phyloP scores from a whole-genome alignment of 2,329 filamentous ascomycete species.

The Coniella lustricola region DNA sequence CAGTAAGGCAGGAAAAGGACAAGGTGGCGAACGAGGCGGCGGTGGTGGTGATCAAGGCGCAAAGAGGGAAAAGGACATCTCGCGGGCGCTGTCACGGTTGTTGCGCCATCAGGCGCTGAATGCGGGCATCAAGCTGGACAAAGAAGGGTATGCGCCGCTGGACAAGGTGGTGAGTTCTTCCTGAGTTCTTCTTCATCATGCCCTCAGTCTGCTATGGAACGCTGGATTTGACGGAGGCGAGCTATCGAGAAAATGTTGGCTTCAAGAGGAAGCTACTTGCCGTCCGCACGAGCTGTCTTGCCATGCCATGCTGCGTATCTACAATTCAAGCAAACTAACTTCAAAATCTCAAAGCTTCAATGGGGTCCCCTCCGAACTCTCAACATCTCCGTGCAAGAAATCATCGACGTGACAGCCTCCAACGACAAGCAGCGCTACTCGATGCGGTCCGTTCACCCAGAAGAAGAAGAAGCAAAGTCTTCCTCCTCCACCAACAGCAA shows the following conservation, averaged over 20 bases:
- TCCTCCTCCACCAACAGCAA: neutral
- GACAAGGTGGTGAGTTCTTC: conserved; percentile 48
- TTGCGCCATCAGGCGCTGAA: conserved; percentile 50
- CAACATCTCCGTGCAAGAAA: conserved; percentile 66
- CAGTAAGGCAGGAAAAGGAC: too few relatives aligned
- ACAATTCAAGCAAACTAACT: too few relatives aligned
- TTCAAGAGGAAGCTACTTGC: too few relatives aligned
- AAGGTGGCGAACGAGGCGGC: neutral
- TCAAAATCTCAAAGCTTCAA: conserved; percentile 32
- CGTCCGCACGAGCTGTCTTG: too few relatives aligned
- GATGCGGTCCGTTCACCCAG: conserved; percentile 49
- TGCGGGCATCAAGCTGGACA: conserved; percentile 50
- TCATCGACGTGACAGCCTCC: conserved; percentile 55
- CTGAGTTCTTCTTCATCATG: neutral
- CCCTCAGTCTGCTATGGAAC: too few relatives aligned
- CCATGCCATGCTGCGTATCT: too few relatives aligned
- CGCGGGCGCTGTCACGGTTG: conserved; percentile 46
- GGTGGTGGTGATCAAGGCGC: conserved; percentile 23
- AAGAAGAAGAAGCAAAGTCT: conserved; percentile 1
- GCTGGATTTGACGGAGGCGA: too few relatives aligned
- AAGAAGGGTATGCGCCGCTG: conserved; percentile 51
- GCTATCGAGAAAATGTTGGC: too few relatives aligned
- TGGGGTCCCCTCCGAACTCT: conserved; percentile 58
- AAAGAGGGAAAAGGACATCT: conserved; percentile 41
- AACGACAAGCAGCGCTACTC: conserved; percentile 92